These are phyloP conservation scores for Cordyceps militaris DNA, from an alignment of 2,329 filamentous ascomycete genomes.

Conservation along the genomic window DNA sequence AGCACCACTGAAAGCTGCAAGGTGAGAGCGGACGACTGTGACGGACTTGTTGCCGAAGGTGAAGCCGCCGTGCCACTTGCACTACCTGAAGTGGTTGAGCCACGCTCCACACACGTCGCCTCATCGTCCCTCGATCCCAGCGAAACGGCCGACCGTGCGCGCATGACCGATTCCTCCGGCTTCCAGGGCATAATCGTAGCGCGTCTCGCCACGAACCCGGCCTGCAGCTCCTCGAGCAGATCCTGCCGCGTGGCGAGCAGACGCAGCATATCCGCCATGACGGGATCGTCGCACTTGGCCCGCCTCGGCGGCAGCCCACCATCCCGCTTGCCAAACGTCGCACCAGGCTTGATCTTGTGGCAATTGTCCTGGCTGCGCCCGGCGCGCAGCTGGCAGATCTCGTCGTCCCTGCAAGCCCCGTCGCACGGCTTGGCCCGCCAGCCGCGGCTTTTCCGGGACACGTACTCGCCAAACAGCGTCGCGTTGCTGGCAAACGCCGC, in stretches of 20 bases:
- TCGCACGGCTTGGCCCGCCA: constrained; percentile 34
- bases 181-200: constrained; percentile 6
- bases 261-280: constrained; percentile 23
- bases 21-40: not conserved
- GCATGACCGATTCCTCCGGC: not conserved
- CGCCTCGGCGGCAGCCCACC: constrained; percentile 13
- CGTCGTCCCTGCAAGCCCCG: constrained; percentile 33
- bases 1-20: not conserved
- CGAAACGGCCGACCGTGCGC: not conserved
- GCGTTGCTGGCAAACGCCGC: constrained; percentile 37
- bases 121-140: too few species aligned
- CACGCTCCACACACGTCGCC: too few species aligned
- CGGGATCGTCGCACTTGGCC: constrained; percentile 25
- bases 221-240: constrained; percentile 20
- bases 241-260: constrained; percentile 22
- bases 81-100: not conserved
- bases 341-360: constrained; percentile 28
- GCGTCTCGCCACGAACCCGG: not conserved
- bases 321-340: constrained; percentile 21
- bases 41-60: not conserved
- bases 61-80: not conserved
- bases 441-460: constrained; percentile 40
- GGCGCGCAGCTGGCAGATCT: constrained; percentile 47
- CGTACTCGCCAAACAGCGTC: constrained; percentile 40
- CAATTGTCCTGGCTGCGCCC: constrained; percentile 48